A percentile compares a stretch with the other conserved stretches of the same genome.
Conservation (phyloP, 306 rosid genomes). For the Cucurbita ficifolia region DNA sequence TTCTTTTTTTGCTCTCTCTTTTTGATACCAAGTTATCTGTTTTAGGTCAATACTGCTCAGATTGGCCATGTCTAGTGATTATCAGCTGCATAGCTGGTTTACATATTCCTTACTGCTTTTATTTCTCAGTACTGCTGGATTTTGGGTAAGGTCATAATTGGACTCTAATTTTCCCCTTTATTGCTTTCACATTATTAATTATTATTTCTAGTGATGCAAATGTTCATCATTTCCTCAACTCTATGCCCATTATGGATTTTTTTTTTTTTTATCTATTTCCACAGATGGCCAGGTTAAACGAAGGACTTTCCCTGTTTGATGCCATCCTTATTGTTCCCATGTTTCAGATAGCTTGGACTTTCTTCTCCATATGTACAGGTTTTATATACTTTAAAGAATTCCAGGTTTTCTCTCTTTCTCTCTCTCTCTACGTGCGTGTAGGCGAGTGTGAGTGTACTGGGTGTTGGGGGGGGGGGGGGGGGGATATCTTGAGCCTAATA, state of each 20-base stretch:
- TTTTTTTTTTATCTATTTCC: conserved; percentile 6
- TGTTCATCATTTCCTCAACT: not conserved
- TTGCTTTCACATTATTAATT: not conserved
- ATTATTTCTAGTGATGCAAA: not conserved
- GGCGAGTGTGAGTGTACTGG: not conserved
- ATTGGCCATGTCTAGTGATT: conserved; percentile 72
- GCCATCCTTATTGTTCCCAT: conserved; percentile 98
- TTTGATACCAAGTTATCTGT: conserved; percentile 13
- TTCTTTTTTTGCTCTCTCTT: not conserved
- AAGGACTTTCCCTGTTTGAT: conserved; percentile 88
- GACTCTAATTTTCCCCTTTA: not conserved
- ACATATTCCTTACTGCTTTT: conserved; percentile 82
- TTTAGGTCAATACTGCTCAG: conserved; percentile 82
- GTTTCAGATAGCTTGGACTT: conserved; percentile 98
- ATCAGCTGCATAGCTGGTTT: conserved; percentile 93
- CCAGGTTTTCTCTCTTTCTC: conserved; percentile 40
- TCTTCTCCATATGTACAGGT: conserved; percentile 95
- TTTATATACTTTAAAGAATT: conserved; percentile 90
- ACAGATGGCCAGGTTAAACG: conserved; percentile 98
- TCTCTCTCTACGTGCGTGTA: not conserved
- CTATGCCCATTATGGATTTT: not conserved
- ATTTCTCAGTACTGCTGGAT: conserved; percentile 95
- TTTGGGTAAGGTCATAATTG: conserved; percentile 59
- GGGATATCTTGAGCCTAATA: not conserved
- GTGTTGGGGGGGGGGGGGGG: not conserved